Conservation (phyloP, 2,329 filamentous ascomycete genomes). For the Diplodia sapinea region DNA sequence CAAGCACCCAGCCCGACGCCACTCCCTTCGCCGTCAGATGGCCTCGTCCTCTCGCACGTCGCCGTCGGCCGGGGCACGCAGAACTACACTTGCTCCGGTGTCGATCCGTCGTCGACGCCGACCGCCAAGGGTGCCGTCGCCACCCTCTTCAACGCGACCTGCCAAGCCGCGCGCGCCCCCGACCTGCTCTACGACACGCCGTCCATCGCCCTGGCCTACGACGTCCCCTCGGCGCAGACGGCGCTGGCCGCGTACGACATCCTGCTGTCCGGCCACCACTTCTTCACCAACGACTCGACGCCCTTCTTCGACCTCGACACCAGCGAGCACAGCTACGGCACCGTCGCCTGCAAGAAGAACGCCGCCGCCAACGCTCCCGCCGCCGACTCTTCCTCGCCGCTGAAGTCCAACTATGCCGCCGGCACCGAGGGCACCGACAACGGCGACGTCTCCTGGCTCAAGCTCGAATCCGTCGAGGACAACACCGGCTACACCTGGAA, state of each 20-base stretch:
- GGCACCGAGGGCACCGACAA: conserved; percentile 41
- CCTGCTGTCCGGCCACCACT: conserved; percentile 76
- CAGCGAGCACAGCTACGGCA: conserved; percentile 57
- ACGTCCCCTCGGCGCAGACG: conserved; percentile 55
- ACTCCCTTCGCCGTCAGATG: conserved; percentile 66
- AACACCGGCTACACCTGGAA: conserved; percentile 61
- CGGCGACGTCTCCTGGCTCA: conserved; percentile 80
- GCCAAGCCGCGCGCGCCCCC: conserved; percentile 73
- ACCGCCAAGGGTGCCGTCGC: conserved; percentile 75
- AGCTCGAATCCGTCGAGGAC: conserved; percentile 59
- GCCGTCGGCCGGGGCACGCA: conserved; percentile 87
- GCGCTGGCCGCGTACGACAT: conserved; percentile 63
- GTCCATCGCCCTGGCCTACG: conserved; percentile 70
- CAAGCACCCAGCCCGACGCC: conserved; percentile 53
- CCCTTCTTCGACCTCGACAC: conserved; percentile 82
- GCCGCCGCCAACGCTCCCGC: conserved; percentile 66
- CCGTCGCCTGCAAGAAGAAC: conserved; percentile 68
- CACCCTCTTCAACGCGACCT: conserved; percentile 85
- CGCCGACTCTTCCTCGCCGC: not conserved
- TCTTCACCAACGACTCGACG: conserved; percentile 72
- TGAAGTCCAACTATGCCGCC: conserved; percentile 53
- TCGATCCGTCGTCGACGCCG: conserved; percentile 66
- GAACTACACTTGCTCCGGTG: conserved; percentile 83
- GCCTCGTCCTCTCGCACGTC: conserved; percentile 74
- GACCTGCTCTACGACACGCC: conserved; percentile 70